A percentile compares a stretch with the other conserved stretches of the same genome.
Evolutionary conservation across 2,329 filamentous ascomycete species (phyloP).

Genomic region (Meredithiella fracta): DNA sequence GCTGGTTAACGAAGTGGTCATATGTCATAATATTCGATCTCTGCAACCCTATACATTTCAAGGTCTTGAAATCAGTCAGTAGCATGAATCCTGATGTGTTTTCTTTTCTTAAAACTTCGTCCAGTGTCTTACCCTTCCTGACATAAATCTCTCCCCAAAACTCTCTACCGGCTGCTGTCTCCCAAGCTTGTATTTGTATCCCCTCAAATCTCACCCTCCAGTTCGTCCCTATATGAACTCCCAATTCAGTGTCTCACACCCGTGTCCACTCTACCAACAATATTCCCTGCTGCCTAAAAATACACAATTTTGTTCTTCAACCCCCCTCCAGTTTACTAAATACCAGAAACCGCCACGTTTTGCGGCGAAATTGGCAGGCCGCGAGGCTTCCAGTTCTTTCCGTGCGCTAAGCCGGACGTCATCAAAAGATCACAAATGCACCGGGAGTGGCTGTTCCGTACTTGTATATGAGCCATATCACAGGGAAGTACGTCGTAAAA

Average conservation of each 20-base stretch:
- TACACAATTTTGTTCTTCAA: not conserved
- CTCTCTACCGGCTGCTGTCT: not conserved
- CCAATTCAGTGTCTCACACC: not conserved
- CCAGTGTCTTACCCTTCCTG: no score
- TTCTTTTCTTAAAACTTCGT: no score
- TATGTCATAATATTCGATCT: no score
- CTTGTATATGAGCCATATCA: no score
- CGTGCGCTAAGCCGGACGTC: not conserved
- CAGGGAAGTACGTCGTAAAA: no score
- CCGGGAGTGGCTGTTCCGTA: no score
- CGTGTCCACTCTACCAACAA: not conserved
- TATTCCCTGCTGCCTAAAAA: not conserved
- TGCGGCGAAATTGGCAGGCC: not conserved
- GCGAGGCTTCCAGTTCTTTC: not conserved
- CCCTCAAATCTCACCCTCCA: not conserved
- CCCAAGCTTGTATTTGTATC: not conserved
- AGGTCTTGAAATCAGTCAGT: no score
- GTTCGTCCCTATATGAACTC: not conserved
- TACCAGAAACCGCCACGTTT: not conserved
- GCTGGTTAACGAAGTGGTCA: no score
- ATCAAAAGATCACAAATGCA: no score
- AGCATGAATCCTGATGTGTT: no score
- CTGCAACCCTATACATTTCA: no score
- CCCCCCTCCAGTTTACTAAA: not conserved
- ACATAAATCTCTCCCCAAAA: no score